phyloP scores from a whole-genome alignment of 2,329 filamentous ascomycete genomes.

The Zelopaecilomyces penicillatus region DNA sequence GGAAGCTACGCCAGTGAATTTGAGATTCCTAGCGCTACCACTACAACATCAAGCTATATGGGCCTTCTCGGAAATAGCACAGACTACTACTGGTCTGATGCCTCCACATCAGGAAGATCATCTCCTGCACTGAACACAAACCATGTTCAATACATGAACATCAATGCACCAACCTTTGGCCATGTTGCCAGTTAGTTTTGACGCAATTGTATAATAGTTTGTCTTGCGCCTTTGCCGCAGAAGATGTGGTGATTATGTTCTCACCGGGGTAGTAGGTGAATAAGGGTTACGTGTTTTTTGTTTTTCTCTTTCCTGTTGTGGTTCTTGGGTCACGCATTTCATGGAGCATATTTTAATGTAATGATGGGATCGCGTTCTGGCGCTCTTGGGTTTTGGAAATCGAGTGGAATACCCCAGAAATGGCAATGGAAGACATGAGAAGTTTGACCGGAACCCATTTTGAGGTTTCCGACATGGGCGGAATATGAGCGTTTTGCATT shows the following conservation, averaged over 20 bases:
- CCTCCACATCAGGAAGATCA: constrained; percentile 26
- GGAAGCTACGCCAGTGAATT: constrained; percentile 38
- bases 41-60: constrained; percentile 33
- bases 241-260: no score
- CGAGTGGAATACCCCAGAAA: no score
- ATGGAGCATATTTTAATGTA: constrained; percentile 21
- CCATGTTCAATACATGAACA: constrained; percentile 28
- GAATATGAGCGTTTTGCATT: no score
- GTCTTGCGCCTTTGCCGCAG: no score
- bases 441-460: no score
- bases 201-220: no score
- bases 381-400: constrained; percentile 5
- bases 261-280: no score
- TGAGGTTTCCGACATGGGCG: no score
- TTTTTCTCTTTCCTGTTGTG: neutral
- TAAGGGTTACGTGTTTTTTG: neutral
- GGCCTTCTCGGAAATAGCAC: constrained; percentile 29
- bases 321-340: neutral
- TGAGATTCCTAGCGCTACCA: constrained; percentile 30
- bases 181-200: no score
- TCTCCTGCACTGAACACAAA: constrained; percentile 24
- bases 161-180: constrained; percentile 11
- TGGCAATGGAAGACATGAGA: no score
- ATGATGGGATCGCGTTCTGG: constrained; percentile 17
- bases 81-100: constrained; percentile 45